phyloP scores from a whole-genome alignment of 1,284 basidiomycete genomes.

The Cerrena zonata region DNA sequence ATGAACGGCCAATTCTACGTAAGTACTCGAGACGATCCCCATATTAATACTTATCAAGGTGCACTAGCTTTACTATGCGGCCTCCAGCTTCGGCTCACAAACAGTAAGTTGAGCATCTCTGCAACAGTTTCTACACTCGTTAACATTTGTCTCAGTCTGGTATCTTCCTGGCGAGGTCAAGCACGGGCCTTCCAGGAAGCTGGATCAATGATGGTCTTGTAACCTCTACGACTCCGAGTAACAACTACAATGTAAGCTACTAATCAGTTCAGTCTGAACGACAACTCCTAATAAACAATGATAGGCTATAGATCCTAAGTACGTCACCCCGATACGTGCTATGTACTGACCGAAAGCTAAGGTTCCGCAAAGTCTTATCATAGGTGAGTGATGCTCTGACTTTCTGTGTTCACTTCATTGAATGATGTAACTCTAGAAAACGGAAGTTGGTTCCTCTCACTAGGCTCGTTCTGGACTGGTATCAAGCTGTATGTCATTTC shows the following conservation, averaged over 20 bases:
- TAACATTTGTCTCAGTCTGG: constrained; percentile 30
- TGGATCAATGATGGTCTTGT: constrained; percentile 47
- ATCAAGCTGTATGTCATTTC: constrained; percentile 36
- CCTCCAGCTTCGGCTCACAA: constrained; percentile 44
- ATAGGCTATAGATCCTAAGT: constrained; percentile 56
- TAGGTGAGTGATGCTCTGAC: constrained; percentile 8
- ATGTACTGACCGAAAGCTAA: not conserved
- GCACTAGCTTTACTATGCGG: constrained; percentile 37
- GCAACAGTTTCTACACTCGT: not conserved
- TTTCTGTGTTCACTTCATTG: not conserved
- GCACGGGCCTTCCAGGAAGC: constrained; percentile 40
- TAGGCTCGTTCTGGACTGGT: constrained; percentile 50
- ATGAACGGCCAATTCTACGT: constrained; percentile 41
- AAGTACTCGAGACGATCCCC: constrained; percentile 11
- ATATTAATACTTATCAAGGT: too few relatives aligned
- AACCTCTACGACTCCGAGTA: constrained; percentile 35
- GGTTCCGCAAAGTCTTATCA: constrained; percentile 18
- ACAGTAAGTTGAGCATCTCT: constrained; percentile 27
- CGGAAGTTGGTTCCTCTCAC: constrained; percentile 36
- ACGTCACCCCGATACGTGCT: constrained; percentile 11
- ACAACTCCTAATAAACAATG: not conserved
- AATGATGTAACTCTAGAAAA: constrained; percentile 11
- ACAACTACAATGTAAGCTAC: constrained; percentile 45
- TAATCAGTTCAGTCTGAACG: not conserved
- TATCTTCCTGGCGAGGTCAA: constrained; percentile 45